Evolutionary conservation across 257 asterid genomes (phyloP).

Genomic region (Anisodus acutangulus): DNA sequence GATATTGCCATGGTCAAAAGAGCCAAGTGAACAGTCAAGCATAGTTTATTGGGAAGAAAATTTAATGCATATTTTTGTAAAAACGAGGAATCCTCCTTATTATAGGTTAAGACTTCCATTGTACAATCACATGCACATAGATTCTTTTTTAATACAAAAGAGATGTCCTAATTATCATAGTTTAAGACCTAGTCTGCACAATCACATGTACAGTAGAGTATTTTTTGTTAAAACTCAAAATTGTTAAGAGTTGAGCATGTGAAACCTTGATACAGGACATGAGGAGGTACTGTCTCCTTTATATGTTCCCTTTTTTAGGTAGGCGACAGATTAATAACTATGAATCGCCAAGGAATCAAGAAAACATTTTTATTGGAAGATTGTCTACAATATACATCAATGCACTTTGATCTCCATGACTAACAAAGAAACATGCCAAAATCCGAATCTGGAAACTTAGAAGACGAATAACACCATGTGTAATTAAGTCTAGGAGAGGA

Average conservation of each 20-base stretch:
- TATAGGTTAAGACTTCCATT: neutral
- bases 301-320: neutral
- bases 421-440: neutral
- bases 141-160: neutral
- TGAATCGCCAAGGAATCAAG: neutral
- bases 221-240: neutral
- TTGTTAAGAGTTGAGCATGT: neutral
- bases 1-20: neutral
- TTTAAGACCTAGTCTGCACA: constrained; percentile 6
- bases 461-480: too few relatives aligned
- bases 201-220: neutral
- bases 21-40: neutral
- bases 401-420: neutral
- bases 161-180: neutral
- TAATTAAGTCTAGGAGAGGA: too few relatives aligned
- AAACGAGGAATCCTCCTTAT: neutral
- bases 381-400: too few relatives aligned
- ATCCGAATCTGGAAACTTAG: too few relatives aligned
- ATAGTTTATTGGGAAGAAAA: neutral
- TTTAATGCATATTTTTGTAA: neutral
- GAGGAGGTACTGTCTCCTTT: neutral
- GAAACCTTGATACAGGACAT: neutral
- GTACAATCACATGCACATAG: neutral
- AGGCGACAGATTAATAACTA: neutral
- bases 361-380: neutral